Conservation (phyloP, 306 rosid species). For the Castanea mollissima region DNA sequence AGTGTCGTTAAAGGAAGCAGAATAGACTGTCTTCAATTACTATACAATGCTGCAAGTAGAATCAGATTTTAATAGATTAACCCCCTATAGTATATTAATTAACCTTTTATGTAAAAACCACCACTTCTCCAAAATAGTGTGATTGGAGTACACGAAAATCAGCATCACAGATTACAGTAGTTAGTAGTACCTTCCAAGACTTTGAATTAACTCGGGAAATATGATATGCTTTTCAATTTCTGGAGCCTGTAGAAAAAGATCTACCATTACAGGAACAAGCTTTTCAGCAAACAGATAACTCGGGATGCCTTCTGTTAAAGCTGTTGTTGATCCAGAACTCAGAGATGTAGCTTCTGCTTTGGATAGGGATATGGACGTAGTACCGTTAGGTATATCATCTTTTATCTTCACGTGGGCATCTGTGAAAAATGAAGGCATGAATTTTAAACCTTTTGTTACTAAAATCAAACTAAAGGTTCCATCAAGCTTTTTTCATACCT, state of each 20-base stretch:
- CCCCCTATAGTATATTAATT: not conserved
- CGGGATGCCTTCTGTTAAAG: conserved; percentile 46
- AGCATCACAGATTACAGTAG: conserved; percentile 22
- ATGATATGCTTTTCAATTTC: conserved; percentile 67
- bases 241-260: conserved; percentile 83
- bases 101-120: not conserved
- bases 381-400: conserved; percentile 52
- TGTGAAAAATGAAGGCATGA: conserved; percentile 35
- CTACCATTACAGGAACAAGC: conserved; percentile 81
- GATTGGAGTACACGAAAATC: conserved; percentile 11
- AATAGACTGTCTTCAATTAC: not conserved
- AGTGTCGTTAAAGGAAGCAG: not conserved
- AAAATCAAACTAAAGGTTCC: conserved; percentile 25
- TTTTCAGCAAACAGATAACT: conserved; percentile 76
- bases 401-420: conserved; percentile 41
- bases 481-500: conserved; percentile 37
- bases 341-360: conserved; percentile 45
- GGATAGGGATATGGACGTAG: conserved; percentile 42
- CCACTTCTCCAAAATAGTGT: conserved; percentile 4
- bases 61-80: not conserved
- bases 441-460: conserved; percentile 11
- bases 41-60: not conserved
- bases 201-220: conserved; percentile 90
- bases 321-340: conserved; percentile 48
- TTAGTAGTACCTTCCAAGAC: conserved; percentile 90